Evolutionary conservation across 2,329 filamentous ascomycete species (phyloP).

Genomic region (Colletotrichum kahawae): DNA sequence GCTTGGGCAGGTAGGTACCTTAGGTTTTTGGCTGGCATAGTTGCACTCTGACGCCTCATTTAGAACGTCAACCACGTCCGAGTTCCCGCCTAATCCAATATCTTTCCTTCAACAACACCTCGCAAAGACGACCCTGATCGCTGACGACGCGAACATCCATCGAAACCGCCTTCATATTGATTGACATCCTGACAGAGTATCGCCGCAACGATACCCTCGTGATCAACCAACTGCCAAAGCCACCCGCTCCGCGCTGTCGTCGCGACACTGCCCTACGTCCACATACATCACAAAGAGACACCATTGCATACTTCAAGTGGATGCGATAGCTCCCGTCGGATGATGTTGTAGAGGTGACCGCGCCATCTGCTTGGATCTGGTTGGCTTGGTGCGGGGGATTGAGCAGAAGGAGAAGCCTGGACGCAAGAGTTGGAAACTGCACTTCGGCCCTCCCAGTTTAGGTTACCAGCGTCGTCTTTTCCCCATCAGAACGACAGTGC

Average conservation of each 20-base stretch:
- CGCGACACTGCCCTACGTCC: conserved; percentile 1
- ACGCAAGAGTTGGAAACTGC: conserved; percentile 21
- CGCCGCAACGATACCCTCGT: background rate
- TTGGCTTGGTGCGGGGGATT: conserved; percentile 20
- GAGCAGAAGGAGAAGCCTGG: conserved; percentile 12
- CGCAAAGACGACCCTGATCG: background rate
- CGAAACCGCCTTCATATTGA: background rate
- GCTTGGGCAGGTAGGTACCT: background rate
- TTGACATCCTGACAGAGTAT: background rate
- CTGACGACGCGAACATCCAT: background rate
- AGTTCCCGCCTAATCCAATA: background rate
- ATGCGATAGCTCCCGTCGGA: conserved; percentile 14
- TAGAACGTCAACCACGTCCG: background rate
- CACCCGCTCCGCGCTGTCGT: background rate
- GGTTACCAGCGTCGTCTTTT: conserved; percentile 16
- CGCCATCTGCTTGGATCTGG: conserved; percentile 21
- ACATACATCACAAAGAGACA: background rate
- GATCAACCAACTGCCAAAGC: conserved; percentile 4
- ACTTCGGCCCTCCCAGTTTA: conserved; percentile 17
- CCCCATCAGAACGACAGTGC: background rate
- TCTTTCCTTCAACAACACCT: background rate
- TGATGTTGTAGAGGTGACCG: conserved; percentile 10
- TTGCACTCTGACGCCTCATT: background rate
- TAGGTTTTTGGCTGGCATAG: background rate
- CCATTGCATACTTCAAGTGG: background rate